These are phyloP conservation scores for Ciborinia camelliae DNA, from an alignment of 2,329 filamentous ascomycete genomes.

Conservation along the genomic window DNA sequence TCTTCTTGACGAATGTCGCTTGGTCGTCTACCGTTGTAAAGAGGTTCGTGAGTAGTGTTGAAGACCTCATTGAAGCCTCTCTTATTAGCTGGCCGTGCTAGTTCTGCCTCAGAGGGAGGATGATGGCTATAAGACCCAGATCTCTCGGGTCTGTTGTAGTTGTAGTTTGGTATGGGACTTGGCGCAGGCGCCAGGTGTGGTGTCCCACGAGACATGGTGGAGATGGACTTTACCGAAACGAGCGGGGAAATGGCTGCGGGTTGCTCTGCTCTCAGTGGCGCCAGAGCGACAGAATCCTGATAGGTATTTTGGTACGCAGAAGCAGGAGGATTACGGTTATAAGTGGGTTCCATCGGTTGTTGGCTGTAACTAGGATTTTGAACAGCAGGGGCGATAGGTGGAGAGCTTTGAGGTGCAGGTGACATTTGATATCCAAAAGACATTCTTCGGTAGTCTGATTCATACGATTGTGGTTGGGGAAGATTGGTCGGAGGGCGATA, in stretches of 20 bases:
- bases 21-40: conserved; percentile 46
- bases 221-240: conserved; percentile 19
- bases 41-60: conserved; percentile 34
- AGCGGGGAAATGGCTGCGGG: conserved; percentile 29
- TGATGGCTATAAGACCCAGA: conserved; percentile 26
- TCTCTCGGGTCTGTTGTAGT: conserved; percentile 26
- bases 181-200: conserved; percentile 18
- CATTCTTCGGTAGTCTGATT: conserved; percentile 27
- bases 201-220: conserved; percentile 24
- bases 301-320: not conserved
- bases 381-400: conserved; percentile 2
- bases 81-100: conserved; percentile 27
- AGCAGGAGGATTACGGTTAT: conserved; percentile 7
- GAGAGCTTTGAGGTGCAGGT: conserved; percentile 1
- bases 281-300: conserved; percentile 21
- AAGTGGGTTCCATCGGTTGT: conserved; percentile 6
- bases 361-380: conserved; percentile 4
- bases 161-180: conserved; percentile 11
- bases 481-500: conserved; percentile 19
- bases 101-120: conserved; percentile 23
- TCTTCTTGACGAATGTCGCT: conserved; percentile 30
- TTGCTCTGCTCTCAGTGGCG: conserved; percentile 23
- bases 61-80: conserved; percentile 32
- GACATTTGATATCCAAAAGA: conserved; percentile 17
- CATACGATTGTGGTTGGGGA: conserved; percentile 24